phyloP scores from a whole-genome alignment of 148 eudicot species.

The Beta vulgaris region DNA sequence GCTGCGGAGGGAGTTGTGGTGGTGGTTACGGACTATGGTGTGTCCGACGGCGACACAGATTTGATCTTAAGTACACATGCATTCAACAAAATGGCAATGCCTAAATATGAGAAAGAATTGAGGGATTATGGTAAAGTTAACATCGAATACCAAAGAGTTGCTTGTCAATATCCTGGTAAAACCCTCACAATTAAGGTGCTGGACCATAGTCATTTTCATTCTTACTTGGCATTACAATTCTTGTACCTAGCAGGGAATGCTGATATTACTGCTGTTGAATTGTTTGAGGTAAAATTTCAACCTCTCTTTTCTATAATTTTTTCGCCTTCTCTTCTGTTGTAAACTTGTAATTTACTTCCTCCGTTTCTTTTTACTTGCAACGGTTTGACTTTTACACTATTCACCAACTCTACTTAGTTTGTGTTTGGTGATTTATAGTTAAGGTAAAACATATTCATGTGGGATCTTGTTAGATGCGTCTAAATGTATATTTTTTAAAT shows the following conservation, averaged over 20 bases:
- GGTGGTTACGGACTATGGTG: slow-evolving; percentile 61
- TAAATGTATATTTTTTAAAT: too few species aligned
- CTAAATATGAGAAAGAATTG: slow-evolving; percentile 36
- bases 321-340: too few species aligned
- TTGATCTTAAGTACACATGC: slow-evolving; percentile 53
- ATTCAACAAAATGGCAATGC: slow-evolving; percentile 46
- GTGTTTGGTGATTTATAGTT: too few species aligned
- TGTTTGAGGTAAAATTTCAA: slow-evolving; percentile 39
- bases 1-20: slow-evolving; percentile 52
- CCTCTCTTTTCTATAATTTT: too few species aligned
- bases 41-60: slow-evolving; percentile 41
- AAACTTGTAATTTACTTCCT: too few species aligned
- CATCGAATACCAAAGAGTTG: slow-evolving; percentile 47
- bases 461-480: too few species aligned
- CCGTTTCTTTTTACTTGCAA: too few species aligned
- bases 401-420: too few species aligned
- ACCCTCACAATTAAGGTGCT: slow-evolving; percentile 48
- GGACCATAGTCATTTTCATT: slow-evolving; percentile 41
- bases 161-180: slow-evolving; percentile 44
- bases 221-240: slow-evolving; percentile 43
- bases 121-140: slow-evolving; percentile 52
- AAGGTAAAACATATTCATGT: too few species aligned
- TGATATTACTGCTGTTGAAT: slow-evolving; percentile 45
- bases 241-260: slow-evolving; percentile 43
- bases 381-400: too few species aligned